Evolutionary conservation across 2,329 filamentous ascomycete species (phyloP), one percentile per base, ranked within the genome.

Genomic region (Penicillium digitatum): DNA sequence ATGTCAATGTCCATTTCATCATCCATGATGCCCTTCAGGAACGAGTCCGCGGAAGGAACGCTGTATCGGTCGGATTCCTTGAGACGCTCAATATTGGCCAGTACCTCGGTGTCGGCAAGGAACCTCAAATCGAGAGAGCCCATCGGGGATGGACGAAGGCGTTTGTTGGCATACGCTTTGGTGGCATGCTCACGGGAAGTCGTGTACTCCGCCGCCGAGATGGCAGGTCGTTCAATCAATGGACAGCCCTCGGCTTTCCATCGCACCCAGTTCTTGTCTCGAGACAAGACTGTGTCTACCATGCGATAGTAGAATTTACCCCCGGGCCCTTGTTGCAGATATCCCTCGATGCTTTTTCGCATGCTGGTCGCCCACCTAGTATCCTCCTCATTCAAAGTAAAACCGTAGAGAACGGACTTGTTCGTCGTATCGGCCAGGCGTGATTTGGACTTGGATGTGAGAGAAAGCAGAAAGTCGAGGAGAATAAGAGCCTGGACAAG

Each of bases 231-330:
- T 68, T 92, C 86, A 67, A 99, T 97, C 6, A 87, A 83, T 24
- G 90, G 90, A 70, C 94, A 99, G 62, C 87, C 90, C 71, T 96
- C 91, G 57, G 93, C 87, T 76, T 99, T 99, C 94, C 94, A 99
- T 59, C 91, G 87, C 42, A 95, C 91, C 95, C 95, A 99, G 70
- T 97, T 96, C 78, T 96, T 97, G 73, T 99, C 94, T 60, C 94
- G 83, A 24, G 90, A 90, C 29, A 99, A 83, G 31, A 99, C 93
- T 12, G 92, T 97, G 71, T 97, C 93, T 31, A 99, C 91, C 84
- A 97, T 95, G 37, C 94, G 87, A 74, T 91, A 88, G 73, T 97
- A 99, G 73, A 95, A 95, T 60, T 90, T 89, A 29, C 94, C 94
- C 67, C 95, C 92, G 39, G 81, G 76, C 20, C 89, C 89, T 64